Conservation (phyloP, 805 yeast species). For the Wickerhamiella kazuoi region DNA sequence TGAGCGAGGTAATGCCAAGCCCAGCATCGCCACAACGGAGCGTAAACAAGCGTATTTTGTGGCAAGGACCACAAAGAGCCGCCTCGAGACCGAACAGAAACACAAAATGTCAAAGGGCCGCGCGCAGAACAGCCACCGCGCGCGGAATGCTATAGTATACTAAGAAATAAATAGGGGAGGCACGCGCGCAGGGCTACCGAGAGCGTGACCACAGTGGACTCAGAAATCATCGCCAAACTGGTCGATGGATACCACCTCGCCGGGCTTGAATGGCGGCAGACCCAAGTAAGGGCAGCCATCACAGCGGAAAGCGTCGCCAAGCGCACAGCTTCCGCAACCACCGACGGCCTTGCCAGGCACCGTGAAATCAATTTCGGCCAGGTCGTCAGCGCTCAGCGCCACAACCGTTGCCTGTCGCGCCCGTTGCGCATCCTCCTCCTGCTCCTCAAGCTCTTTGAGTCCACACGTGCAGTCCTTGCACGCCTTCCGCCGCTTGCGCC, state of each 20-base stretch:
- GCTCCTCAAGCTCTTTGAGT: constrained; percentile 60
- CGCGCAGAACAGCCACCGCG: too few species aligned
- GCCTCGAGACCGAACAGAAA: too few species aligned
- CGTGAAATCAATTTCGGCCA: constrained; percentile 86
- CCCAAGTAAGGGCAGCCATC: constrained; percentile 97
- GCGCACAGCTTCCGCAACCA: constrained; percentile 91
- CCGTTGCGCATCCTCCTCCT: constrained; percentile 27
- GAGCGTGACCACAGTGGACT: too few species aligned
- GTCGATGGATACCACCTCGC: constrained; percentile 67
- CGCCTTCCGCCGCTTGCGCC: constrained; percentile 63
- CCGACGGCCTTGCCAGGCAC: constrained; percentile 86
- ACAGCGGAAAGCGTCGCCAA: constrained; percentile 97
- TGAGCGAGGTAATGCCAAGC: too few species aligned
- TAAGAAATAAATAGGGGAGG: not conserved
- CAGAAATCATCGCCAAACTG: constrained; percentile 19
- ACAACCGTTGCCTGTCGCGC: constrained; percentile 40
- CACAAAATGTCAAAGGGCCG: too few species aligned
- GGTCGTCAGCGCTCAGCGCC: constrained; percentile 44
- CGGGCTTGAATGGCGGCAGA: constrained; percentile 95
- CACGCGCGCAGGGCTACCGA: too few species aligned
- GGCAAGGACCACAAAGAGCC: too few species aligned
- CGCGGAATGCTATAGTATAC: too few species aligned
- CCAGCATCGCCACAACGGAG: too few species aligned
- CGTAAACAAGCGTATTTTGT: too few species aligned
- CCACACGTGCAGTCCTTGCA: constrained; percentile 99